A percentile compares a stretch with the other conserved stretches of the same genome.
Evolutionary conservation across 2,329 filamentous ascomycete genomes (phyloP).

Genomic region (Aspergillus ibericus): DNA sequence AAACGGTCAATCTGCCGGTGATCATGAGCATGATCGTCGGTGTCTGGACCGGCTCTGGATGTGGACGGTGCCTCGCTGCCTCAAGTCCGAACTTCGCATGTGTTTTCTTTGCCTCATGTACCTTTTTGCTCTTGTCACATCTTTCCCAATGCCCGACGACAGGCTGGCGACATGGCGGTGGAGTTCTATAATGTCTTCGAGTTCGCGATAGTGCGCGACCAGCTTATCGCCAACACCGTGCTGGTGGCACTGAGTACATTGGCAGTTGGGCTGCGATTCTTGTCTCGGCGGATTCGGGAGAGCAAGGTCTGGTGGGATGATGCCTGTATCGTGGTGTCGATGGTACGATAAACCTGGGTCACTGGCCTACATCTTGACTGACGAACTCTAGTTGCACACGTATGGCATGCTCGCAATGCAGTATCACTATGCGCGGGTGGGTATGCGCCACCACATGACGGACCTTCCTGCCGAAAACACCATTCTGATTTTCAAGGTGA

Average conservation of each 20-base stretch:
- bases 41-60: background rate
- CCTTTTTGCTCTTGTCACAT: background rate
- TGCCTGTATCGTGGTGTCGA: slow-evolving; percentile 23
- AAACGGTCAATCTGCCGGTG: background rate
- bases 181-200: slow-evolving; percentile 17
- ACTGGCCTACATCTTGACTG: background rate
- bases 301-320: slow-evolving; percentile 35
- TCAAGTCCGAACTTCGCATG: background rate
- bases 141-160: background rate
- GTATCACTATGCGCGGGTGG: slow-evolving; percentile 18
- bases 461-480: slow-evolving; percentile 11
- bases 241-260: slow-evolving; percentile 28
- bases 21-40: background rate
- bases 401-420: slow-evolving; percentile 24
- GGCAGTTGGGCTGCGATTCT: slow-evolving; percentile 28
- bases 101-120: background rate
- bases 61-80: background rate
- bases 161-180: background rate
- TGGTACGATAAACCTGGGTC: background rate
- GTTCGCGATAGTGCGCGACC: slow-evolving; percentile 17
- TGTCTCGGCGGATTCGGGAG: slow-evolving; percentile 28
- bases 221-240: slow-evolving; percentile 24
- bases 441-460: slow-evolving; percentile 16
- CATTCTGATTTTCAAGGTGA: background rate
- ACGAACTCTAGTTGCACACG: slow-evolving; percentile 11